phyloP scores from a whole-genome alignment of 139 green algal genomes.

The Trebouxia sp. region DNA sequence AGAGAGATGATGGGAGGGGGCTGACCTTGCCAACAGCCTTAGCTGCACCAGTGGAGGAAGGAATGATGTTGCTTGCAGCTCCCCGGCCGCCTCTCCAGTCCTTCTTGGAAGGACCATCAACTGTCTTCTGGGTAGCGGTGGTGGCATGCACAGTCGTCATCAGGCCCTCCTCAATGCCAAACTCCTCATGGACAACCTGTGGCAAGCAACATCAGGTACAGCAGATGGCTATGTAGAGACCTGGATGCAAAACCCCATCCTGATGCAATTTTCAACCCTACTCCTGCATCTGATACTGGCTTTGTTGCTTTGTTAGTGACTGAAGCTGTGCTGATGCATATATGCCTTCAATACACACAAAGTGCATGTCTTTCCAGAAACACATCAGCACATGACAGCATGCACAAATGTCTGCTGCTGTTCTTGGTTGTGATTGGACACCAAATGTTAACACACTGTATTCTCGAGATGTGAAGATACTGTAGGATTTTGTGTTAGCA shows the following conservation, averaged over 20 bases:
- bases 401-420: neutral
- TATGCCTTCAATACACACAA: no score
- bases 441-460: no score
- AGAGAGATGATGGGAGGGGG: neutral
- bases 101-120: slow-evolving; percentile 95
- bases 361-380: no score
- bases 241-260: no score
- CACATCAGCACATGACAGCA: neutral
- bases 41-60: slow-evolving; percentile 93
- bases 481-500: no score
- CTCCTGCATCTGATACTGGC: neutral
- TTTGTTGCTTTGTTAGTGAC: neutral
- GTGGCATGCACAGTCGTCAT: slow-evolving; percentile 98
- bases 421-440: no score
- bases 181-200: slow-evolving; percentile 85
- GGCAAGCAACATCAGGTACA: no score
- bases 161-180: slow-evolving; percentile 86
- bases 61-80: slow-evolving; percentile 96
- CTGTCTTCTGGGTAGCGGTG: slow-evolving; percentile 97
- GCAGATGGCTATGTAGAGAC: no score
- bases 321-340: neutral
- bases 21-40: slow-evolving; percentile 88
- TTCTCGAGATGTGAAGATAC: no score
- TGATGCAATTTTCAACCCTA: neutral
- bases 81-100: slow-evolving; percentile 95